phyloP scores from a whole-genome alignment of 192 early-diverging fungal genomes.

The Dissophora ornata region DNA sequence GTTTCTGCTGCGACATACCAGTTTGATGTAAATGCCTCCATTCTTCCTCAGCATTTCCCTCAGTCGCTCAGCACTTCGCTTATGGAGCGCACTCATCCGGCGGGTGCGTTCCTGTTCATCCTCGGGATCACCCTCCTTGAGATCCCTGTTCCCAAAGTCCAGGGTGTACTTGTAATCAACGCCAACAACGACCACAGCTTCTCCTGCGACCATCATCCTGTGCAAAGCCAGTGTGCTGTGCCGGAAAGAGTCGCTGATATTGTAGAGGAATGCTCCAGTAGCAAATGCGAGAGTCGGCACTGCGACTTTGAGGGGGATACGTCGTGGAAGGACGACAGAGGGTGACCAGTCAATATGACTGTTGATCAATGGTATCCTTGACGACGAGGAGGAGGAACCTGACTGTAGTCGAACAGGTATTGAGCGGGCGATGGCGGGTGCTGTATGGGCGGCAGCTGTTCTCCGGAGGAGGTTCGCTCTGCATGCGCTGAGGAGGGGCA shows the following conservation, averaged over 20 bases:
- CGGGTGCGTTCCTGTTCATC: conserved; percentile 27
- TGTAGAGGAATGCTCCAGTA: conserved; percentile 30
- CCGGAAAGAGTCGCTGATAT: conserved; percentile 35
- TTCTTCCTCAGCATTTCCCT: conserved; percentile 45
- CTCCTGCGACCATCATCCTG: conserved; percentile 37
- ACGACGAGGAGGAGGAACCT: background rate
- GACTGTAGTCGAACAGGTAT: conserved; percentile 12
- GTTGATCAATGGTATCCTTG: background rate
- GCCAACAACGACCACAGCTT: conserved; percentile 35
- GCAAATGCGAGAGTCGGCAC: conserved; percentile 14
- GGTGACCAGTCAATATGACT: background rate
- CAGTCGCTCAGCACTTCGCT: conserved; percentile 37
- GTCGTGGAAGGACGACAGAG: conserved; percentile 12
- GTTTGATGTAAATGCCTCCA: conserved; percentile 52
- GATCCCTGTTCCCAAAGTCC: conserved; percentile 34
- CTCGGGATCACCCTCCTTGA: conserved; percentile 24
- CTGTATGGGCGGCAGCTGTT: background rate
- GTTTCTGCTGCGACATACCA: no score
- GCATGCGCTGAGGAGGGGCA: conserved; percentile 17
- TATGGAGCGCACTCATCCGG: conserved; percentile 45
- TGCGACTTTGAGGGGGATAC: conserved; percentile 29
- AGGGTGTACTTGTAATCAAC: conserved; percentile 48
- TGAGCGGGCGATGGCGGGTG: background rate
- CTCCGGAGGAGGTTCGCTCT: conserved; percentile 3
- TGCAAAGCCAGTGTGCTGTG: conserved; percentile 34